Conservation (phyloP, 495 filamentous ascomycete genomes). For the Pyrenopolyporus hunteri region DNA sequence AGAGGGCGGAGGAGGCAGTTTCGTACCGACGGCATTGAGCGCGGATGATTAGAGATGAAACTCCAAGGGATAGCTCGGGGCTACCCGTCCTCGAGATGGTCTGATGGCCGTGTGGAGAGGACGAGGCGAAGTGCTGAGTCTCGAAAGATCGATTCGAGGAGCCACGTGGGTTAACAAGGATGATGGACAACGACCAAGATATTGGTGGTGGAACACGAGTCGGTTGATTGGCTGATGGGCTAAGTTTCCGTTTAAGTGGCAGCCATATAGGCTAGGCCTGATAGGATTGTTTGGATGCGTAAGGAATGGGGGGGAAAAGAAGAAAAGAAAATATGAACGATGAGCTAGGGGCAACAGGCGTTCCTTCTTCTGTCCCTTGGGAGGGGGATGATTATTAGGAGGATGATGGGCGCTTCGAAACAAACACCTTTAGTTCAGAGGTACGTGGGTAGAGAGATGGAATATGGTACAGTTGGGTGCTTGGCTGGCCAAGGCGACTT, state of each 20-base stretch:
- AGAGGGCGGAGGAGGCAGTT: slow-evolving; percentile 56
- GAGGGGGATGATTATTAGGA: background rate
- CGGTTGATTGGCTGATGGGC: slow-evolving; percentile 26
- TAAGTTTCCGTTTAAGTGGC: slow-evolving; percentile 19
- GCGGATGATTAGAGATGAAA: slow-evolving; percentile 18
- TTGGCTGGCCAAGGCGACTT: slow-evolving; percentile 5
- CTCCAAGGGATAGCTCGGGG: slow-evolving; percentile 35
- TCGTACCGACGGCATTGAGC: slow-evolving; percentile 50
- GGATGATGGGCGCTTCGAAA: background rate
- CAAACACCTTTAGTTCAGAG: background rate
- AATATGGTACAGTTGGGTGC: slow-evolving; percentile 24
- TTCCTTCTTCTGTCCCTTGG: background rate
- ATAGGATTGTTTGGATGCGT: too few relatives aligned
- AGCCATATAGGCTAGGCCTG: background rate
- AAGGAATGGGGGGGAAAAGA: too few relatives aligned
- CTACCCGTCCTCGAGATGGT: slow-evolving; percentile 33
- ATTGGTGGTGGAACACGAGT: slow-evolving; percentile 15
- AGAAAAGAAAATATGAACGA: too few relatives aligned
- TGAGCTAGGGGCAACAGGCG: background rate
- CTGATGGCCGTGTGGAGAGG: slow-evolving; percentile 21
- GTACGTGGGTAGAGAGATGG: slow-evolving; percentile 4
- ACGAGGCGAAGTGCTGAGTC: slow-evolving; percentile 6
- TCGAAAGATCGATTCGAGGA: slow-evolving; percentile 28
- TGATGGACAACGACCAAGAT: slow-evolving; percentile 18
- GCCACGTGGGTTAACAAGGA: slow-evolving; percentile 33